Evolutionary conservation across 768 basidiomycete genomes (phyloP).

Genomic region (Pleurotus ostreatus): DNA sequence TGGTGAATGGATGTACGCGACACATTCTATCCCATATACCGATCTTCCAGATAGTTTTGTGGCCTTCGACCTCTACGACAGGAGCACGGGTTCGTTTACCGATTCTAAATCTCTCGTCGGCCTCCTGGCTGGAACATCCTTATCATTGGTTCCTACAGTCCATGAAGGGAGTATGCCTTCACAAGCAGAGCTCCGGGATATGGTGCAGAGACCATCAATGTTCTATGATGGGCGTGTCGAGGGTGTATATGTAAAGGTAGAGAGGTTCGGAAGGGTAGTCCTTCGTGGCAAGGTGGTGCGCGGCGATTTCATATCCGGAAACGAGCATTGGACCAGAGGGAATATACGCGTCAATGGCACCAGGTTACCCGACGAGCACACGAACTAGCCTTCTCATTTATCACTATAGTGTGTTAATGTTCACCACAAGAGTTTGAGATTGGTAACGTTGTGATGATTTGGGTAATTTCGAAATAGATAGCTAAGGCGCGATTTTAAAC

Average conservation of each 20-base stretch:
- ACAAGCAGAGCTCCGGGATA: slow-evolving; percentile 32
- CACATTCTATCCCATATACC: slow-evolving; percentile 57
- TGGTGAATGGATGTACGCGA: slow-evolving; percentile 63
- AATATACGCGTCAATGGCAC: slow-evolving; percentile 32
- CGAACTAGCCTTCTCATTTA: too few species aligned
- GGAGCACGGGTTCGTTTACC: slow-evolving; percentile 36
- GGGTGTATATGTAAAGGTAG: slow-evolving; percentile 57
- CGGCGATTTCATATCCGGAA: slow-evolving; percentile 58
- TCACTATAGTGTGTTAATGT: too few species aligned
- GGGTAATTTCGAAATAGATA: too few species aligned
- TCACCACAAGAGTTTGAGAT: too few species aligned
- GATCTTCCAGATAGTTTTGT: slow-evolving; percentile 52
- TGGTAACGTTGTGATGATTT: too few species aligned
- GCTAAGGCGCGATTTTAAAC: too few species aligned
- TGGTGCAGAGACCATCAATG: slow-evolving; percentile 41
- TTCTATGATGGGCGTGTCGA: slow-evolving; percentile 49
- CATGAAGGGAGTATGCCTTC: slow-evolving; percentile 37
- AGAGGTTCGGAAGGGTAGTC: slow-evolving; percentile 34
- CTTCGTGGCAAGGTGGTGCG: slow-evolving; percentile 54
- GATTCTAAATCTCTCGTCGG: slow-evolving; percentile 29
- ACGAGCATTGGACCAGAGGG: slow-evolving; percentile 56
- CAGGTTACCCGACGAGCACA: not conserved
- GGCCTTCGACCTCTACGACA: slow-evolving; percentile 59
- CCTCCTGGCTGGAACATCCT: slow-evolving; percentile 34
- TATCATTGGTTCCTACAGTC: slow-evolving; percentile 39